Evolutionary conservation across 768 basidiomycete genomes (phyloP).

Genomic region (Leccinum incarnatum): DNA sequence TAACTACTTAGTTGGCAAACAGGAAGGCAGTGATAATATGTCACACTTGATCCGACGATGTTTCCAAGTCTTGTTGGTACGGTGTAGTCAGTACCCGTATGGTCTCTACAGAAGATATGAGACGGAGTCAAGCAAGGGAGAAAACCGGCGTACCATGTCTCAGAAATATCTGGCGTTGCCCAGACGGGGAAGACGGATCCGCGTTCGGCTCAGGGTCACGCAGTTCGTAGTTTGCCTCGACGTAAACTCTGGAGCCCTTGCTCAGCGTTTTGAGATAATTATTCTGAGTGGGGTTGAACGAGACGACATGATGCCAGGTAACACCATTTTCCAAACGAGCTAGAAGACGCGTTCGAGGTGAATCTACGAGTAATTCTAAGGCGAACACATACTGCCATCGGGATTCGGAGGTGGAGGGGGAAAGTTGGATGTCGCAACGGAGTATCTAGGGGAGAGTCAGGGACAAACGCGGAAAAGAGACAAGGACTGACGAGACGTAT

Average conservation of each 20-base stretch:
- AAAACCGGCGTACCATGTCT: conserved; percentile 57
- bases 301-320: conserved; percentile 77
- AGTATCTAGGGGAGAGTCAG: conserved; percentile 50
- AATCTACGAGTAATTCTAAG: conserved; percentile 1
- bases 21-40: neutral
- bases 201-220: conserved; percentile 67
- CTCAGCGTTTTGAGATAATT: conserved; percentile 61
- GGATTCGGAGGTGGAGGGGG: conserved; percentile 54
- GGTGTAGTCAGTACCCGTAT: conserved; percentile 48
- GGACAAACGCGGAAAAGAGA: neutral
- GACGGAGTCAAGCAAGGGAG: neutral
- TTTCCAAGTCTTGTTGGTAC: conserved; percentile 20
- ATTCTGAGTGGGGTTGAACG: conserved; percentile 62
- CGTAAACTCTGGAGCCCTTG: conserved; percentile 76
- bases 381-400: conserved; percentile 54
- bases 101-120: conserved; percentile 40
- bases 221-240: conserved; percentile 76
- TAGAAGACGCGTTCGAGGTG: conserved; percentile 24
- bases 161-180: conserved; percentile 80
- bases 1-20: conserved; percentile 1
- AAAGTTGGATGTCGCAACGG: conserved; percentile 69
- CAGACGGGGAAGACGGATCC: conserved; percentile 63
- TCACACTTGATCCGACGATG: conserved; percentile 21
- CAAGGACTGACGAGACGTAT: conserved; percentile 61
- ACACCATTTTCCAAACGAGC: conserved; percentile 52